Conservation (phyloP, 148 eudicot genomes). For the Persicaria maculosa region DNA sequence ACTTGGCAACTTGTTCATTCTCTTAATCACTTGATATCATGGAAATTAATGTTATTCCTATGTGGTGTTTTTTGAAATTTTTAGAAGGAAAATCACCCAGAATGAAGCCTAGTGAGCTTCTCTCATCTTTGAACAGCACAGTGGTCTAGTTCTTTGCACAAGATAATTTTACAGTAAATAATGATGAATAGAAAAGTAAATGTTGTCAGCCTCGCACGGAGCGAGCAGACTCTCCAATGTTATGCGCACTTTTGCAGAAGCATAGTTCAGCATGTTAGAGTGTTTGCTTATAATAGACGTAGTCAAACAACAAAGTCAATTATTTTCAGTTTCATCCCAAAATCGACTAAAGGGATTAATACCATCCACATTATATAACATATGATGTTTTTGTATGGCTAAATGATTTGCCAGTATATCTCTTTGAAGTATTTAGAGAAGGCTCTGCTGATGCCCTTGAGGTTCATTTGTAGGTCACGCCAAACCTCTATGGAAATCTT, state of each 20-base stretch:
- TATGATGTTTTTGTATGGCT: neutral
- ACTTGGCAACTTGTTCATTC: neutral
- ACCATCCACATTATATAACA: neutral
- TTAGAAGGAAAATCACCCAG: neutral
- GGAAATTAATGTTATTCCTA: neutral
- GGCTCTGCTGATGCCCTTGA: neutral
- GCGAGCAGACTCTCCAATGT: neutral
- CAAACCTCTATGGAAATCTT: constrained; percentile 55
- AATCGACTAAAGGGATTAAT: neutral
- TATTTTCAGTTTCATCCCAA: neutral
- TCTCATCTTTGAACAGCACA: neutral
- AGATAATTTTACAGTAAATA: no score
- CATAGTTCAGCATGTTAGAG: neutral
- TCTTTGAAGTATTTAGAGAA: neutral
- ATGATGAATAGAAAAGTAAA: no score
- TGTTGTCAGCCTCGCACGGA: no score
- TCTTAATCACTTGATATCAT: neutral
- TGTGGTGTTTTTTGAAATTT: neutral
- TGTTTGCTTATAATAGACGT: neutral
- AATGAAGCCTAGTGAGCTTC: neutral
- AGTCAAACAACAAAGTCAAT: neutral
- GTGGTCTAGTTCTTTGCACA: no score
- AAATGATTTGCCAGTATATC: neutral
- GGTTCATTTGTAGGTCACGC: constrained; percentile 37
- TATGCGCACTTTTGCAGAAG: neutral